Base-by-base conservation (phyloP, 139 green algal species). In the Closterium sp. region DNA sequence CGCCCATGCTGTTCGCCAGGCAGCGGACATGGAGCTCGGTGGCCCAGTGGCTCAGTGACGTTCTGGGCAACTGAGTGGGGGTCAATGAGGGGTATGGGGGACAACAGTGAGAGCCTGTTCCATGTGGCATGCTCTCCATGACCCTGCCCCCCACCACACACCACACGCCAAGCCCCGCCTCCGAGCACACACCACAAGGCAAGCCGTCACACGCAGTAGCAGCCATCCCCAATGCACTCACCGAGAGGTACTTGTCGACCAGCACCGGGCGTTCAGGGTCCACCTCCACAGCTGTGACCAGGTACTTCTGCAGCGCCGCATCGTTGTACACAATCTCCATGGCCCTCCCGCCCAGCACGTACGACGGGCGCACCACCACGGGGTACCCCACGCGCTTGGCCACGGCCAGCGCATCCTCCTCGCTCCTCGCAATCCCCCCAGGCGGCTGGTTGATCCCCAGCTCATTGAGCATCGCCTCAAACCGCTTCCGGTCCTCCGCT, bases 291-390 rank as follows among this genome's bases (percentile, higher is more conserved):
- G 94, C 94, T 6, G 66, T 94, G 6, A 85, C 88, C 43, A 95
- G 90, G 87, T 95, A 95, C 36, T 90, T 92, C 90, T 97, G 95
- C 31, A 99, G 94, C 91, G 98, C 95, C 4, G 95, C 95, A 66
- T 97, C 96, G 90, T 91, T 96, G 95, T 98, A 98, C 21, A 99
- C 97, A 91, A 99, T 98, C 95, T 99, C 98, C 98, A 99, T 99
- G 7, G 97, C 97, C 32, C 98, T 95, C 2, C 98, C 98, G 85
- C 98, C 98, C 89, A 99, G 96, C 93, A 99, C 98, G 90, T 98
- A 99, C n/a, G 94, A 97, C 19, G 98, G 98, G 33, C 98, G 96
- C 90, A 99, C 97, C 97, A 99, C 99, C 85, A 98, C 97, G 1
- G 98, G 98, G 95, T 98, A 99, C 84, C 97, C 97, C 84, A 99